Evolutionary conservation across 768 basidiomycete genomes (phyloP).

Genomic region (Cyclocybe cylindracea): DNA sequence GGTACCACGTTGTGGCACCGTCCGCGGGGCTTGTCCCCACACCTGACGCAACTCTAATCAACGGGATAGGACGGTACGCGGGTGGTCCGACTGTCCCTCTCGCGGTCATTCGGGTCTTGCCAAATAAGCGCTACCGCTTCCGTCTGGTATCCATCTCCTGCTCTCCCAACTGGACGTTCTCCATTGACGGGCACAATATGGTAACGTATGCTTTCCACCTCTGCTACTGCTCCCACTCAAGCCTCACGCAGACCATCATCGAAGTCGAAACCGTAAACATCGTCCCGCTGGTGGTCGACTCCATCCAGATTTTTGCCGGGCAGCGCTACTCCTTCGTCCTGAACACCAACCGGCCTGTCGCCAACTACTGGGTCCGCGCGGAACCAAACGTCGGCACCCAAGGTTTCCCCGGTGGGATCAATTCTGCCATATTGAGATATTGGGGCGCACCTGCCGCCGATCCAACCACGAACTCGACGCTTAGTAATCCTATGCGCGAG

Average conservation of each 20-base stretch:
- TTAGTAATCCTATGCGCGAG: too few relatives aligned
- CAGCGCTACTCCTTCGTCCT: conserved; percentile 45
- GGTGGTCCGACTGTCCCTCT: conserved; percentile 33
- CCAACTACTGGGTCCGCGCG: conserved; percentile 44
- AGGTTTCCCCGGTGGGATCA: conserved; percentile 33
- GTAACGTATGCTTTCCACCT: conserved; percentile 5
- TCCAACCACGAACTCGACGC: conserved; percentile 32
- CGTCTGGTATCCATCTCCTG: conserved; percentile 44
- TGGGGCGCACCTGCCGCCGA: conserved; percentile 33
- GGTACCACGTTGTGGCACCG: conserved; percentile 25
- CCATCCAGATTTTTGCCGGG: conserved; percentile 27
- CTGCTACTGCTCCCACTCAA: too few relatives aligned
- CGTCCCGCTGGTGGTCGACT: conserved; percentile 33
- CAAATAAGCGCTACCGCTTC: conserved; percentile 43
- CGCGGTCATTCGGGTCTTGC: conserved; percentile 34
- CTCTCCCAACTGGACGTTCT: conserved; percentile 40
- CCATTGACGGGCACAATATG: conserved; percentile 44
- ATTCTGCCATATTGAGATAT: conserved; percentile 56
- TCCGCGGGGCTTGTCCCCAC: conserved; percentile 23
- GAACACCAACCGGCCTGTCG: conserved; percentile 31
- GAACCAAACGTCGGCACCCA: conserved; percentile 24
- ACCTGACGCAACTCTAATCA: conserved; percentile 39
- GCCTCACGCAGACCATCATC: conserved; percentile 25
- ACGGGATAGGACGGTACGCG: conserved; percentile 43
- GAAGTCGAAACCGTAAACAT: conserved; percentile 38